Evolutionary conservation across 2,329 filamentous ascomycete genomes (phyloP).

Genomic region (Capronia coronata): DNA sequence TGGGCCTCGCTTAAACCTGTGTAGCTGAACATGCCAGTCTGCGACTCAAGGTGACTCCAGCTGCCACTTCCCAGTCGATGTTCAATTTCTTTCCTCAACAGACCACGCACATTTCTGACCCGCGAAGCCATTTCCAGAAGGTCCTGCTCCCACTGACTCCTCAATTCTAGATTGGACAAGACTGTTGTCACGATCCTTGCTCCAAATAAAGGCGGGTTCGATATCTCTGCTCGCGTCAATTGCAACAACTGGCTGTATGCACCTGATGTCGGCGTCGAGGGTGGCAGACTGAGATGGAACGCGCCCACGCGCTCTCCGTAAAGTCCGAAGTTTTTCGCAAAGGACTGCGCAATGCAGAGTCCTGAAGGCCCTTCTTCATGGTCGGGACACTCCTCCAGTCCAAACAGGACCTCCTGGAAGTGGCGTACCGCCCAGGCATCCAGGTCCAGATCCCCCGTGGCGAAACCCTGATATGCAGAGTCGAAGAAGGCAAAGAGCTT

Average conservation of each 20-base stretch:
- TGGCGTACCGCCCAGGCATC: not conserved
- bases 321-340: not conserved
- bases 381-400: not conserved
- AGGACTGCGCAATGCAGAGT: slow-evolving; percentile 1
- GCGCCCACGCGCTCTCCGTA: slow-evolving; percentile 1
- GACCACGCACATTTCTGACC: slow-evolving; percentile 31
- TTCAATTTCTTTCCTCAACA: slow-evolving; percentile 28
- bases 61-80: slow-evolving; percentile 27
- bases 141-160: slow-evolving; percentile 32
- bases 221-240: slow-evolving; percentile 30
- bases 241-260: not conserved
- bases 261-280: not conserved
- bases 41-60: slow-evolving; percentile 32
- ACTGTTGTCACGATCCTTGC: slow-evolving; percentile 31
- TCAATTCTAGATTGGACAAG: slow-evolving; percentile 27
- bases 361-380: not conserved
- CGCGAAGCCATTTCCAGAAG: slow-evolving; percentile 32
- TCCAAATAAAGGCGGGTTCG: slow-evolving; percentile 31
- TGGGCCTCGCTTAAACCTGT: slow-evolving; percentile 33
- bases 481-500: slow-evolving; percentile 1
- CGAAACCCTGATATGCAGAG: not conserved
- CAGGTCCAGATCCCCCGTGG: not conserved
- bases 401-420: not conserved
- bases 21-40: slow-evolving; percentile 37
- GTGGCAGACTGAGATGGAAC: not conserved